Conservation (phyloP, 2,329 filamentous ascomycete genomes). For the Chaetomium olivaceum region DNA sequence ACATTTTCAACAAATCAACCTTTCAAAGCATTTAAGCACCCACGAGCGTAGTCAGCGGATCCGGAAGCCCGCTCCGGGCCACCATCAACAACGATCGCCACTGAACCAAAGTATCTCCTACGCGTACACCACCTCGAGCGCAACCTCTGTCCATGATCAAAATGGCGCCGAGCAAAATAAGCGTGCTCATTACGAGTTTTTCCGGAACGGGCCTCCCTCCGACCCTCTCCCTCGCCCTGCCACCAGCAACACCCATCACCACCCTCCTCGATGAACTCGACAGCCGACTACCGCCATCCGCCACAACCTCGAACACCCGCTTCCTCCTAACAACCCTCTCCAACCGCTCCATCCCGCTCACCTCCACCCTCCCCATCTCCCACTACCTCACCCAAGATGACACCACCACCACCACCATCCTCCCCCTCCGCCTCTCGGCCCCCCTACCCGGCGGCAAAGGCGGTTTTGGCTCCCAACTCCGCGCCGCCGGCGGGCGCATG, state of each 20-base stretch:
- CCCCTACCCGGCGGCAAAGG: conserved; percentile 91
- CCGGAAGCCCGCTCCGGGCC: background rate
- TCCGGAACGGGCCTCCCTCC: conserved; percentile 77
- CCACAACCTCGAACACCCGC: conserved; percentile 44
- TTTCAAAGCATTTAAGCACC: background rate
- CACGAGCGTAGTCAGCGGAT: too few species aligned
- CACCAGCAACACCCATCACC: conserved; percentile 62
- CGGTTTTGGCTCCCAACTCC: conserved; percentile 94
- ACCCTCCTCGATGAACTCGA: conserved; percentile 66
- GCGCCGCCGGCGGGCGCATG: conserved; percentile 97
- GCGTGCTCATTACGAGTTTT: conserved; percentile 83
- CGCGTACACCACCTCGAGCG: background rate
- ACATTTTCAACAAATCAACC: background rate
- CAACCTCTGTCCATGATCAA: background rate
- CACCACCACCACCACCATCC: conserved; percentile 61
- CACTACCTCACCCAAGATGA: conserved; percentile 55
- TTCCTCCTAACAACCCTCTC: conserved; percentile 81
- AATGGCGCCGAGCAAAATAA: conserved; percentile 65
- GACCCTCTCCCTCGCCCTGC: conserved; percentile 77
- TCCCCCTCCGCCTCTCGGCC: conserved; percentile 78
- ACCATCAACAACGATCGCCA: background rate
- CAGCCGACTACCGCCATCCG: conserved; percentile 59
- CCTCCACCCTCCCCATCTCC: conserved; percentile 57
- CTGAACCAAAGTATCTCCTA: background rate
- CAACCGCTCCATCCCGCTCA: conserved; percentile 66